Evolutionary conservation across 169 alveolate species (phyloP), one percentile per base, ranked within the genome.

Genomic region (Hammondia hammondi): DNA sequence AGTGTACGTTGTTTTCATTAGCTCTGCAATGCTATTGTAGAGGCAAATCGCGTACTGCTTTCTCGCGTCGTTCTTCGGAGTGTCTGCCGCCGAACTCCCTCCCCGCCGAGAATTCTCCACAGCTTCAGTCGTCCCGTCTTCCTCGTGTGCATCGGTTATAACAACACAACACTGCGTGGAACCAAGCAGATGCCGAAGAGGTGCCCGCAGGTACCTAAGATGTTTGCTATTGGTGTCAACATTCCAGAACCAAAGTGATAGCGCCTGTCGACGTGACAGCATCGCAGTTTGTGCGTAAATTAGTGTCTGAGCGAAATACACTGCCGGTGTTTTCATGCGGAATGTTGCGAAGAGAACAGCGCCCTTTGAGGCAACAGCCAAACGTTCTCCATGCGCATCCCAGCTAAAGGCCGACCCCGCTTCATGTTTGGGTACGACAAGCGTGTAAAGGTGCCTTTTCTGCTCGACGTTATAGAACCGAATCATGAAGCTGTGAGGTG

Each of bases 161-260:
- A 77, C 56, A 4, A 24, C 56, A 77, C 87, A 77, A 52, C 87
- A 32, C 27, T 77, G 43, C 32, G 21, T 29, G n/a, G 27, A 27
- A 29, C 77, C 32, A 27, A 67, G 77, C 35, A 67, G 77, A 6
- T 67, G 77, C 77, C 77, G 77, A 27, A 67, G 35, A 27, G 77
- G 77, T 21, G n/a, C 32, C 32, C 77, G 77, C n/a, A 67, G 14
- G 70, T 10, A 37, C 37, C 52, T 4, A 29, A 56, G 81, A 85
- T 70, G 81, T 19, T 37, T 61, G 61, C 97, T 96, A 91, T 97
- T 94, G 48, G 95, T 96, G 70, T 85, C 95, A 5, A 97, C 97
- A 93, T 98, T 97, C 99, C 99, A 98, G 96, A 98, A 98, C n/a
- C 97, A 96, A 35, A 98, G 96, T 21, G 98, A 96, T 92, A 95